Evolutionary conservation across 306 rosid genomes (phyloP), one percentile per base, ranked within the genome.

Genomic region (Elaeagnus macrophylla): DNA sequence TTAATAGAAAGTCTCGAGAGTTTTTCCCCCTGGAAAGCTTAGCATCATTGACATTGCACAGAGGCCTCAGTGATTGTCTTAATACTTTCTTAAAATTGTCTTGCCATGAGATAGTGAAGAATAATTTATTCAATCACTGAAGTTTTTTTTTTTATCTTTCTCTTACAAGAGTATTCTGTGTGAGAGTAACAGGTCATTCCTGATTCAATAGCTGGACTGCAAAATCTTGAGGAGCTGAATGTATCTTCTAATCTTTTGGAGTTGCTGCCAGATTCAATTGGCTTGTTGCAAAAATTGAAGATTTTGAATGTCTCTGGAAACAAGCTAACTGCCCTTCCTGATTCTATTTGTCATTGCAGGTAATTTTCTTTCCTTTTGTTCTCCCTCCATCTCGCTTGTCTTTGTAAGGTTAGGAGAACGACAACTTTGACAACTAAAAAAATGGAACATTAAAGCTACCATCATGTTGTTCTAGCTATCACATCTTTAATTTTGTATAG

Each of bases 331-430:
- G 56, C 79, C 52, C 94, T 91, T 69, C 99, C 99, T 41, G 96
- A 91, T 62, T 56, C 93, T 50, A 77, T 87, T 50, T 69, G 84
- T 72, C 80, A 76, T 11, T 91, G 99, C 99, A 82, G 85, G 99
- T 91, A 71, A 42, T 49, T 10, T 55, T 42, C 44, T 13, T 58
- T 16, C 57, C 0, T 43, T 12, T 32, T 17, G 17, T 13, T 56
- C 37, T 11, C 18, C 25, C 32, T 25, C 4, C 32, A 3, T 25
- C 32, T 25, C 4, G 32, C 32, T 25, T 25, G 32, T 25, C 32
- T 25, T 25, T 25, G 32, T 25, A 25, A 25, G 1, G 9, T 10
- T 38, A 46, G 13, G 7, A 14, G 43, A 38, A 54, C 14, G 25
- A 0, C 4, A 25, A 25, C 32, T 25, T 25, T 25, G 4, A 25